Percentiles rank a stretch among this genome's conserved stretches.
Conservation (phyloP, 176 grass and related monocot genomes). For the Bonia amplexicaulis region DNA sequence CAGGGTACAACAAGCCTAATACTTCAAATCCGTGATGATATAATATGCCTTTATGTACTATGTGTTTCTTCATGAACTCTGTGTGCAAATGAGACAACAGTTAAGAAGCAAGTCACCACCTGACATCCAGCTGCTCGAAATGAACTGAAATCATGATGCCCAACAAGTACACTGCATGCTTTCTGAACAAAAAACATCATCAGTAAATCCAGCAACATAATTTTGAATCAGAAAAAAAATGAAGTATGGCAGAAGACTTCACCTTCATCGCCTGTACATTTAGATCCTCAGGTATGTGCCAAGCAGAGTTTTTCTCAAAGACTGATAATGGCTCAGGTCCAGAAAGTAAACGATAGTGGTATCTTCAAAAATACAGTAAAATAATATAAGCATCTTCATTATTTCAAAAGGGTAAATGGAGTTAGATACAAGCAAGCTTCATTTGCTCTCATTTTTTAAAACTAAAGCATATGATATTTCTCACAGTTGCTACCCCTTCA, state of each 20-base stretch:
- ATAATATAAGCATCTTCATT: slow-evolving; percentile 17
- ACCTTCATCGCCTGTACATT: slow-evolving; percentile 86
- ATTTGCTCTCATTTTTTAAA: slow-evolving; percentile 1
- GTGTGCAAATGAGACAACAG: slow-evolving; percentile 9
- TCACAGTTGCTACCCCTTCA: slow-evolving; percentile 8
- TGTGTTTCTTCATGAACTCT: slow-evolving; percentile 13
- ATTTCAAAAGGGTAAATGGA: slow-evolving; percentile 5
- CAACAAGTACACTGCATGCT: slow-evolving; percentile 75
- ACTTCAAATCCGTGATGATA: neutral
- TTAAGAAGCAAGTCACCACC: slow-evolving; percentile 49
- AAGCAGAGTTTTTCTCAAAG: slow-evolving; percentile 82
- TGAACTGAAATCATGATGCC: slow-evolving; percentile 95
- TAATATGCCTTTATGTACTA: neutral
- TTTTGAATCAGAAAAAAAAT: slow-evolving; percentile 18
- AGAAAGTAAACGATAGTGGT: slow-evolving; percentile 84
- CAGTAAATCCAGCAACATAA: slow-evolving; percentile 10
- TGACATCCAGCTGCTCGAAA: slow-evolving; percentile 93
- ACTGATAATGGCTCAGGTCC: slow-evolving; percentile 66
- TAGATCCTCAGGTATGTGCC: slow-evolving; percentile 73
- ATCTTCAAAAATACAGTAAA: slow-evolving; percentile 46
- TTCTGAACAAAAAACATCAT: slow-evolving; percentile 54
- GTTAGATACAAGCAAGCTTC: neutral
- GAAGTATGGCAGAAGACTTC: neutral
- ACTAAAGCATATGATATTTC: neutral
- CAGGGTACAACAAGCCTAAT: slow-evolving; percentile 1